Conservation (phyloP, 768 basidiomycete species). For the Leccinum sublutescens region DNA sequence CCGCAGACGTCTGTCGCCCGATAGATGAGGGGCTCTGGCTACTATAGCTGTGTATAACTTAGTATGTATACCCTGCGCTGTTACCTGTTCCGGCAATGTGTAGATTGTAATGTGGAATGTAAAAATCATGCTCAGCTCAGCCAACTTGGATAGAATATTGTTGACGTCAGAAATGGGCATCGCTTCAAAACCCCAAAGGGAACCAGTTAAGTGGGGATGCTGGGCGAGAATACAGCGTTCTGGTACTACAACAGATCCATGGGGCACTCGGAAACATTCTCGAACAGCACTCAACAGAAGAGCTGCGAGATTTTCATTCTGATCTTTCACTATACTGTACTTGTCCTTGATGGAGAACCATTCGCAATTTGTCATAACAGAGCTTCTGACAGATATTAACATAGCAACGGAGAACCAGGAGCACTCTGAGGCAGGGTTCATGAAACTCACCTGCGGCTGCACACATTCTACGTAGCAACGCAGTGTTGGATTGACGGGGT, state of each 20-base stretch:
- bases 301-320: neutral
- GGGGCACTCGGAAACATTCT: neutral
- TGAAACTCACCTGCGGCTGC: neutral
- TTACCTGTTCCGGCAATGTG: neutral
- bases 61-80: neutral
- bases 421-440: neutral
- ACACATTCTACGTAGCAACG: neutral
- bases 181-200: neutral
- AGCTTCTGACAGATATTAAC: neutral
- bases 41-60: neutral
- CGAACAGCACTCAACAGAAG: neutral
- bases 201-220: neutral
- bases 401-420: neutral
- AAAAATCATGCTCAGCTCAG: neutral
- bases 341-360: neutral
- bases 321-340: neutral
- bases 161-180: neutral
- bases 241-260: neutral
- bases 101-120: slow-evolving; percentile 6
- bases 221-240: neutral
- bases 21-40: neutral
- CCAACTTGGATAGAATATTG: neutral
- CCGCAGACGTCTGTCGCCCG: neutral
- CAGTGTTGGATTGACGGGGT: neutral
- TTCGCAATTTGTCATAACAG: neutral